Evolutionary conservation across 371 early-diverging fungal species (phyloP).

Genomic region (Mortierella sp.): DNA sequence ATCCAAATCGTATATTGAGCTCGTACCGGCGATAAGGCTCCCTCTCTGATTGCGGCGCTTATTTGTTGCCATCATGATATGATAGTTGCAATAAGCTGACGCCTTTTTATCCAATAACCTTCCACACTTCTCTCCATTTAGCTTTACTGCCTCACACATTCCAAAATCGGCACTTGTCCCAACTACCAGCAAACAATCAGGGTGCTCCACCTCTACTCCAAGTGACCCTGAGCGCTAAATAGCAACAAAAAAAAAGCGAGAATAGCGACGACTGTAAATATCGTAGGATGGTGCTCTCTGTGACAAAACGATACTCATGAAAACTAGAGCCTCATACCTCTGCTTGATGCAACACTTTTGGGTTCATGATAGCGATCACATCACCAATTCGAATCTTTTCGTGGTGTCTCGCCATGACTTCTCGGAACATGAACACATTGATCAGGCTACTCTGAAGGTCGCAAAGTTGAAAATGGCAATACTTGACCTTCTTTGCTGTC

Average conservation of each 20-base stretch:
- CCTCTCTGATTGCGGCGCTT: conserved; percentile 47
- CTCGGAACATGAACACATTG: conserved; percentile 47
- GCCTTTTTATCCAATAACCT: conserved; percentile 31
- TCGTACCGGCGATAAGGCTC: conserved; percentile 45
- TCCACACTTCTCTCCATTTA: conserved; percentile 40
- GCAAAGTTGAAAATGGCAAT: conserved; percentile 42
- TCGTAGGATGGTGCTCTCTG: background rate
- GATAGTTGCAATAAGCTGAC: conserved; percentile 35
- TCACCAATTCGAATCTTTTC: conserved; percentile 29
- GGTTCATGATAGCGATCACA: conserved; percentile 36
- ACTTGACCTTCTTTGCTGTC: conserved; percentile 32
- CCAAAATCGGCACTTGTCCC: conserved; percentile 40
- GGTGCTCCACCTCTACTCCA: conserved; percentile 42
- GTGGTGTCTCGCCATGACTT: conserved; percentile 35
- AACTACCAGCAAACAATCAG: conserved; percentile 33
- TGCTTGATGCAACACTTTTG: conserved; percentile 39
- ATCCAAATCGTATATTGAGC: conserved; percentile 46
- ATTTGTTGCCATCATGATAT: conserved; percentile 48
- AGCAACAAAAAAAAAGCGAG: background rate
- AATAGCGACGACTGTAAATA: background rate
- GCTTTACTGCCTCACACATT: conserved; percentile 43
- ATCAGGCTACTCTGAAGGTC: conserved; percentile 33
- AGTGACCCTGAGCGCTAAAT: conserved; percentile 29
- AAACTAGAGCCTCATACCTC: conserved; percentile 30
- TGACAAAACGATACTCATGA: background rate